Evolutionary conservation across 2,329 filamentous ascomycete genomes (phyloP).

Genomic region (Pyricularia sp.): DNA sequence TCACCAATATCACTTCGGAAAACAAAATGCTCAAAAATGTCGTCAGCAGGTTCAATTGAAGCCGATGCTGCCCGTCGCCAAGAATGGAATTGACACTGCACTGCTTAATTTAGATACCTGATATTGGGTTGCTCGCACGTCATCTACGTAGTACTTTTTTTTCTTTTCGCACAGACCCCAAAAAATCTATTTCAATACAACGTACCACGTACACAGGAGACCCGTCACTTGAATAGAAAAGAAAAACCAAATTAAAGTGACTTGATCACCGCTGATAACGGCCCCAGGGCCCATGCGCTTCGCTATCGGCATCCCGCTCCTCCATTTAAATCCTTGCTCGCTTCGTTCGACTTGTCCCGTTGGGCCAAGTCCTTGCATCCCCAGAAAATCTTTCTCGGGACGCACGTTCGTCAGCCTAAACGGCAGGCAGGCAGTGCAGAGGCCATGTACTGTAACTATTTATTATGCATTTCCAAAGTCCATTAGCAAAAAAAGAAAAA

Average conservation of each 20-base stretch:
- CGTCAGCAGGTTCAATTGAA: neutral
- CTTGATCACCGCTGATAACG: neutral
- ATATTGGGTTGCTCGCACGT: neutral
- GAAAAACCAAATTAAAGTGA: neutral
- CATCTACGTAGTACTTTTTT: neutral
- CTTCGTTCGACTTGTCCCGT: neutral
- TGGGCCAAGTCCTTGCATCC: neutral
- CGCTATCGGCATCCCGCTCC: neutral
- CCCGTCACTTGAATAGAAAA: neutral
- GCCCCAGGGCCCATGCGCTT: neutral
- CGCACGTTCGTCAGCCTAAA: neutral
- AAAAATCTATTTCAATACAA: neutral
- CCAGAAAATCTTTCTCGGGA: neutral
- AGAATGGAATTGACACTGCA: neutral
- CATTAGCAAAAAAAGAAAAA: neutral
- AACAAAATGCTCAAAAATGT: neutral
- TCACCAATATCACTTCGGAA: neutral
- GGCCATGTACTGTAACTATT: neutral
- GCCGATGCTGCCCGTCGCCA: neutral
- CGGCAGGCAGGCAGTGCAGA: neutral
- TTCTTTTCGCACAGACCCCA: neutral
- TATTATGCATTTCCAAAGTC: neutral
- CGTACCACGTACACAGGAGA: too few species aligned
- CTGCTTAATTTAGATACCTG: neutral
- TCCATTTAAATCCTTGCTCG: neutral